Evolutionary conservation across 2,329 filamentous ascomycete genomes (phyloP).

Genomic region (Geosmithia morbida): DNA sequence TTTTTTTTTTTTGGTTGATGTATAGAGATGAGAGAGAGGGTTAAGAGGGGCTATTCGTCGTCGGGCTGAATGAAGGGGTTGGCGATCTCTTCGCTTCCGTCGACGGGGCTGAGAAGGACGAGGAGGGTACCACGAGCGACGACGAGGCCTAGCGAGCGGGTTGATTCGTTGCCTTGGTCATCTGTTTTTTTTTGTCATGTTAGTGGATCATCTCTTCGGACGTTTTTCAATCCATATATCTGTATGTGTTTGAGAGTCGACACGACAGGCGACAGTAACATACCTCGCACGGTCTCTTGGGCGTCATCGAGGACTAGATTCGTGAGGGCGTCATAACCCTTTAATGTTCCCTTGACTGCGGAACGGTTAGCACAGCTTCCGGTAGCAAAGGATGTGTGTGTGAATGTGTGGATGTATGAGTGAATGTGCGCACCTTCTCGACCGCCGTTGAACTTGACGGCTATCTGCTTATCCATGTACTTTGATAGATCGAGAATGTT

Average conservation of each 20-base stretch:
- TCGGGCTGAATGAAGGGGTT: conserved; percentile 79
- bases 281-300: conserved; percentile 78
- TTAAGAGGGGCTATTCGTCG: conserved; percentile 28
- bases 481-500: conserved; percentile 92
- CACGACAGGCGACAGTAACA: background rate
- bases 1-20: background rate
- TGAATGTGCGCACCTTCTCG: conserved; percentile 58
- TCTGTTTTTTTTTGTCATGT: conserved; percentile 35
- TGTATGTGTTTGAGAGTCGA: no score
- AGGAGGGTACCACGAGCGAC: conserved; percentile 87
- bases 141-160: conserved; percentile 68
- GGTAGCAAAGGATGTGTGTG: no score
- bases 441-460: conserved; percentile 92
- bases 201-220: background rate
- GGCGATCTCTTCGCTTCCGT: conserved; percentile 89
- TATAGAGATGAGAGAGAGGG: no score
- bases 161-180: conserved; percentile 79
- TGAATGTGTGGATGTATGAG: background rate
- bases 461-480: conserved; percentile 94
- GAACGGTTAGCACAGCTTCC: no score
- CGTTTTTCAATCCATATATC: no score
- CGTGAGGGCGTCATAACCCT: conserved; percentile 96
- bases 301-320: conserved; percentile 94
- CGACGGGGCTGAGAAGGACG: conserved; percentile 81
- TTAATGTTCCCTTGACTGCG: conserved; percentile 72